A percentile compares a stretch with the other conserved stretches of the same genome.
These are phyloP conservation scores for Oryza glumipatula DNA, from an alignment of 176 grass and related monocot species.

Conservation along the genomic window DNA sequence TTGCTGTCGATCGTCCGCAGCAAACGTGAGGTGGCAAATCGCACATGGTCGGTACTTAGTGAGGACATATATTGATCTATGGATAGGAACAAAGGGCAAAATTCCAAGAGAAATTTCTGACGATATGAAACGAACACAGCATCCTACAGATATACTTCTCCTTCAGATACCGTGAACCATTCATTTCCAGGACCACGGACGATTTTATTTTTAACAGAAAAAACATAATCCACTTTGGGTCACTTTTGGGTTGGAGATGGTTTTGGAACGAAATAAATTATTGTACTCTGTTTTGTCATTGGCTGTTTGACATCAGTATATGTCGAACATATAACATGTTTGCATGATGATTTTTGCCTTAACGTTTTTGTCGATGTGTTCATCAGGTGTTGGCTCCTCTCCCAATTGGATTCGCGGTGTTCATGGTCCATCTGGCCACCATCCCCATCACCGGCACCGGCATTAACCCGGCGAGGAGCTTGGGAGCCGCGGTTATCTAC, in stretches of 20 bases:
- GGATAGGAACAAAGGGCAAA: conserved; percentile 35
- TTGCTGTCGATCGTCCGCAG: background rate
- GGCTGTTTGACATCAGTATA: background rate
- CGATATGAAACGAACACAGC: background rate
- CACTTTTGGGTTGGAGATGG: conserved; percentile 3
- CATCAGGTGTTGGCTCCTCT: conserved; percentile 90
- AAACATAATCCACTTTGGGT: background rate
- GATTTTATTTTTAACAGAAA: background rate
- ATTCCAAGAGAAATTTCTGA: conserved; percentile 31
- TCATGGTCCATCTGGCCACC: conserved; percentile 90
- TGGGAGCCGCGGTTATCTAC: conserved; percentile 81
- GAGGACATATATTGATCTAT: conserved; percentile 8
- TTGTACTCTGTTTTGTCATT: conserved; percentile 21
- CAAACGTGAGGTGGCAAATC: conserved; percentile 43
- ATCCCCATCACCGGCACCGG: conserved; percentile 93
- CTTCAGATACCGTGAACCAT: conserved; percentile 15
- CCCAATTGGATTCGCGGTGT: conserved; percentile 89
- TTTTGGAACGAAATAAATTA: background rate
- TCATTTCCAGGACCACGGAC: conserved; percentile 23
- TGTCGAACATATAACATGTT: background rate
- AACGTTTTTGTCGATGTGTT: conserved; percentile 17
- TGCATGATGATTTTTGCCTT: background rate
- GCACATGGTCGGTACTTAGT: conserved; percentile 25
- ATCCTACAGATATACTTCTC: conserved; percentile 24
- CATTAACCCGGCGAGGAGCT: conserved; percentile 88